phyloP scores from a whole-genome alignment of 768 basidiomycete species.

The Asterophora lycoperdoides region DNA sequence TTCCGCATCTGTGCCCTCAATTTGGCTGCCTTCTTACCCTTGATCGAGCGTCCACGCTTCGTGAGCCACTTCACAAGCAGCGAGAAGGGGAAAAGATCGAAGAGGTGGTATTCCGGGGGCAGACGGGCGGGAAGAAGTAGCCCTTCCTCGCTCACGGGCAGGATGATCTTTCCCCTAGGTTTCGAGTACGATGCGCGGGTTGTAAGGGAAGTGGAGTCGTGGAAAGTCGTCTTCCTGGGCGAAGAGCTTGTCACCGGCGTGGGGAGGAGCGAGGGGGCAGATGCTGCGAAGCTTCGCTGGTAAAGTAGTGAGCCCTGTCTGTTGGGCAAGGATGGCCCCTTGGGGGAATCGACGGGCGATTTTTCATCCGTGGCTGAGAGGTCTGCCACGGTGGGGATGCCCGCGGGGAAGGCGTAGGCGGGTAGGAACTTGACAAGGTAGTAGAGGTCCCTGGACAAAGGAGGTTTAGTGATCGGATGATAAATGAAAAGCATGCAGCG shows the following conservation, averaged over 20 bases:
- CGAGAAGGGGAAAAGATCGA: slow-evolving; percentile 71
- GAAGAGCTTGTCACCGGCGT: slow-evolving; percentile 22
- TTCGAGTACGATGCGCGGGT: neutral
- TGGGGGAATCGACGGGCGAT: slow-evolving; percentile 8
- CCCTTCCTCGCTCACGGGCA: slow-evolving; percentile 38
- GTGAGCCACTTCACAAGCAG: slow-evolving; percentile 45
- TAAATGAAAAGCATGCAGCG: slow-evolving; percentile 17
- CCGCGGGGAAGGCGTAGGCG: slow-evolving; percentile 51
- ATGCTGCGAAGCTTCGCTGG: slow-evolving; percentile 16
- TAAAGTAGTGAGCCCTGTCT: slow-evolving; percentile 19
- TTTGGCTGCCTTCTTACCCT: slow-evolving; percentile 60
- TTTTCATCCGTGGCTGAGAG: slow-evolving; percentile 5
- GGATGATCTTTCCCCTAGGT: slow-evolving; percentile 29
- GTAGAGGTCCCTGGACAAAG: slow-evolving; percentile 50
- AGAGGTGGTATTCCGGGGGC: slow-evolving; percentile 56
- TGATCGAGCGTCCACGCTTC: slow-evolving; percentile 44
- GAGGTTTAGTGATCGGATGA: slow-evolving; percentile 6
- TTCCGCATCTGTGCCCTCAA: slow-evolving; percentile 47
- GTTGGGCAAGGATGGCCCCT: slow-evolving; percentile 1
- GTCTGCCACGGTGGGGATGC: slow-evolving; percentile 39
- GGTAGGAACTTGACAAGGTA: slow-evolving; percentile 73
- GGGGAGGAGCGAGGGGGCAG: slow-evolving; percentile 20
- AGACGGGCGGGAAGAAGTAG: slow-evolving; percentile 48
- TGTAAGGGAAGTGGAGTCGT: neutral
- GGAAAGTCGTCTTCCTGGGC: slow-evolving; percentile 11